Evolutionary conservation across 163 green algal genomes (phyloP), one percentile per base, ranked within the genome.

Genomic region (Volvox carteri): DNA sequence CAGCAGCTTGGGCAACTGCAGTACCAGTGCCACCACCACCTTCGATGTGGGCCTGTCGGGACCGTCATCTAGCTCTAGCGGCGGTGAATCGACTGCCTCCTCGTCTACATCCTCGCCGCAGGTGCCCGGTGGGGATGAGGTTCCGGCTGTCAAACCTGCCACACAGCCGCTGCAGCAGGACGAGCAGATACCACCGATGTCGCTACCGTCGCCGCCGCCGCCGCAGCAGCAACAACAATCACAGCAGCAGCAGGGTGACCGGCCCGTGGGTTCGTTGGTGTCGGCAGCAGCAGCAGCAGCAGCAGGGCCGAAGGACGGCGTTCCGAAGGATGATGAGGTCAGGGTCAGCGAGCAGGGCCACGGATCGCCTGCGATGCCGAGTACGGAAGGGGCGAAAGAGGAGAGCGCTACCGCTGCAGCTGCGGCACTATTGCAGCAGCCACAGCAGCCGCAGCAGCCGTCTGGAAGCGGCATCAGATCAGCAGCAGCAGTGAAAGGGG

Each of bases 91-190:
- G 16, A 37, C 39, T 41, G 42, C 65, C 68, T 30, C 44, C 30
- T 87, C 81, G 16, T 23, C 81, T 0, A 54, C 81, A 14, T 33
- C 81, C 23, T 80, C 81, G 3, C 44, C 62, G 0, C 79, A 78
- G 62, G 62, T 68, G 44, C 44, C 75, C 4, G 58, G 46, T 7
- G 60, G 67, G n/a, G 80, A 87, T 16, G 80, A 87, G 42, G 14
- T 33, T 4, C 62, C 9, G 75, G 50, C 5, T 52, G n/a, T n/a
- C n/a, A n/a, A n/a, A n/a, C n/a, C n/a, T n/a, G n/a, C n/a, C n/a
- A n/a, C n/a, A n/a, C n/a, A n/a, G n/a, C n/a, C n/a, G n/a, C n/a
- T n/a, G n/a, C n/a, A n/a, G n/a, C n/a, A n/a, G n/a, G n/a, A n/a
- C n/a, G n/a, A n/a, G n/a, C n/a, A n/a, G n/a, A n/a, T n/a, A n/a